Base-by-base conservation (phyloP, 1,284 basidiomycete genomes). In the Ganoderma leucocontextum region DNA sequence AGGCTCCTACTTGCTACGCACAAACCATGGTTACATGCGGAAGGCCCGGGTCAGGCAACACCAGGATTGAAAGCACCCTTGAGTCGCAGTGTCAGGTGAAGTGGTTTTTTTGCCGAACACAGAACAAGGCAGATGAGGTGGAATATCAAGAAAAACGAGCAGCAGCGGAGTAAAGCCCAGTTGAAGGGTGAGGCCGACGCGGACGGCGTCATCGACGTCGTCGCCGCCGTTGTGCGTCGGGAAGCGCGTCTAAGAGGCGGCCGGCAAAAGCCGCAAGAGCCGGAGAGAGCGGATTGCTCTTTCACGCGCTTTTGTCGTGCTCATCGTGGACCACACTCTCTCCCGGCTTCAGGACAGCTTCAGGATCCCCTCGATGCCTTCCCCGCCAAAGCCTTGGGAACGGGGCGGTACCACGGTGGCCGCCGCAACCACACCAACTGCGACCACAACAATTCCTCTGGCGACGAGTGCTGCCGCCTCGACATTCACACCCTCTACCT, bases 321-420 rank as follows among this genome's bases (percentile, higher is more conserved):
- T 59, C 70, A 35, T 60, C 66, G 62, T 60, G 22, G 35, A 25
- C 64, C 64, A 53, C 52, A 33, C 52, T 13, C 10, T 9, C 29
- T n/a, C 7, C 52, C 25, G 12, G 52, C 47, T 25, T 25, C 47
- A 22, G n/a, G 52, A 5, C 47, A 49, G 22, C 47, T 49, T 49
- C 47, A 49, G 22, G 22, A 49, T 13, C 42, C 41, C 41, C 47
- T 29, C 53, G 33, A 93, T 93, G 91, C 88, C 86, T 41, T 93
- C 93, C 33, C 93, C 93, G 65, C 93, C 92, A 79, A 95, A 95
- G 78, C 93, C 93, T 73, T 95, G 94, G 93, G 93, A 95, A 78
- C 85, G 88, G 73, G 83, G 80, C 52, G 87, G 87, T 44, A 81
- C 73, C 12, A 67, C 82, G 42, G 76, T 79, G 33, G 79, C 84